A percentile compares a stretch with the other conserved stretches of the same genome.
These are phyloP conservation scores for Globisporangium polare DNA, from an alignment of 352 stramenopile genomes.

Conservation along the genomic window DNA sequence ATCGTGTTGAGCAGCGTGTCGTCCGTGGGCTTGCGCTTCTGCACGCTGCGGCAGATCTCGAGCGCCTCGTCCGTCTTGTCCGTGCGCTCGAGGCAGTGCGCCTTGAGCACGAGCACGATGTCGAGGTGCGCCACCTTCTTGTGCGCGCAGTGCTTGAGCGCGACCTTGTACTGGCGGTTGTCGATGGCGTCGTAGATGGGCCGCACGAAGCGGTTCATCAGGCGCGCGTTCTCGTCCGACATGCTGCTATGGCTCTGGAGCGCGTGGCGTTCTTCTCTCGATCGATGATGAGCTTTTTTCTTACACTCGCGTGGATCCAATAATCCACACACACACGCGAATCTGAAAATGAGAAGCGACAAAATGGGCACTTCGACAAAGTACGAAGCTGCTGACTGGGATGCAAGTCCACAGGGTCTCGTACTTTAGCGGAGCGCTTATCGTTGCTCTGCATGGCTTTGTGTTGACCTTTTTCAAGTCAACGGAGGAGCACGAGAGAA, in stretches of 20 bases:
- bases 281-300: not conserved
- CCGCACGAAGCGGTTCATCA: conserved; percentile 72
- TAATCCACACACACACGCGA: not conserved
- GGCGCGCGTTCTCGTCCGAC: conserved; percentile 45
- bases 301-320: conserved; percentile 3
- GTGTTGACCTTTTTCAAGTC: not conserved
- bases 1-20: conserved; percentile 85
- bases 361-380: not conserved
- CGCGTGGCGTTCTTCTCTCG: not conserved
- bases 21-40: conserved; percentile 64
- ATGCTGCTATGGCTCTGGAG: conserved; percentile 19
- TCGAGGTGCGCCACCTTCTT: conserved; percentile 77
- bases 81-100: conserved; percentile 79
- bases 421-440: not conserved
- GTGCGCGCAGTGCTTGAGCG: conserved; percentile 78
- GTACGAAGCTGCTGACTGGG: not conserved
- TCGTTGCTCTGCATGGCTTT: not conserved
- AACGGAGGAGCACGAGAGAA: conserved; percentile 3
- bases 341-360: not conserved
- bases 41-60: conserved; percentile 58
- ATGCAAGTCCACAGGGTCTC: not conserved
- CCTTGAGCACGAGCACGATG: conserved; percentile 82
- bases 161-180: conserved; percentile 69
- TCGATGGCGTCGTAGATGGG: conserved; percentile 88
- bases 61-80: conserved; percentile 67